Percentiles rank a stretch among this genome's conserved stretches.
phyloP scores from a whole-genome alignment of 2,329 filamentous ascomycete species.

The Exophiala mesophila region DNA sequence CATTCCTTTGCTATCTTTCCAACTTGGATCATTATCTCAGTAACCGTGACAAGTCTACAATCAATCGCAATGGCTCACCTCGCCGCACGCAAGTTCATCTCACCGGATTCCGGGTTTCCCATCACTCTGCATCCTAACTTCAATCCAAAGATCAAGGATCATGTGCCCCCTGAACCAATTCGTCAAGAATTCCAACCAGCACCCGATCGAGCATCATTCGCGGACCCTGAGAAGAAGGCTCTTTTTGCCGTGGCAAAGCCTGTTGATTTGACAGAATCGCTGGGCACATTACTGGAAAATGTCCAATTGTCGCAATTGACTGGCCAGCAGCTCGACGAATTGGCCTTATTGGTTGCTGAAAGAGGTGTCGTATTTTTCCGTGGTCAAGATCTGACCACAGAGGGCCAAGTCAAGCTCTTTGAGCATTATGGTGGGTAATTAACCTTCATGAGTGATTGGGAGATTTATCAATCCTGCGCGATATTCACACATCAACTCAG shows the following conservation, averaged over 20 bases:
- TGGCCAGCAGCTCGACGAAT: slow-evolving; percentile 46
- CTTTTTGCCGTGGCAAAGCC: slow-evolving; percentile 31
- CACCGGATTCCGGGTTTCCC: slow-evolving; percentile 46
- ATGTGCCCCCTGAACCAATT: slow-evolving; percentile 38
- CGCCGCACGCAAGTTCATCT: slow-evolving; percentile 46
- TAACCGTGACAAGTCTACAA: too few species aligned
- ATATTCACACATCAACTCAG: too few species aligned
- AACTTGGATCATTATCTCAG: background rate
- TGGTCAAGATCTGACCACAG: slow-evolving; percentile 46
- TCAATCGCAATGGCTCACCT: slow-evolving; percentile 35
- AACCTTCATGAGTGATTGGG: background rate
- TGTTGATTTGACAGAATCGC: slow-evolving; percentile 35
- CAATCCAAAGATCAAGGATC: slow-evolving; percentile 42
- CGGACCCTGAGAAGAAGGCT: slow-evolving; percentile 39
- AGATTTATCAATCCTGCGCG: too few species aligned
- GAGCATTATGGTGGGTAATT: slow-evolving; percentile 40
- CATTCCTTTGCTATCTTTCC: background rate
- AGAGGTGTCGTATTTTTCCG: slow-evolving; percentile 49
- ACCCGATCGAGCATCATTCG: slow-evolving; percentile 32
- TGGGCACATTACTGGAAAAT: slow-evolving; percentile 35
- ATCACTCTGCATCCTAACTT: slow-evolving; percentile 45
- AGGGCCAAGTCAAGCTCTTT: slow-evolving; percentile 42
- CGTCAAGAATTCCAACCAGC: slow-evolving; percentile 29
- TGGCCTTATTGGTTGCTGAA: slow-evolving; percentile 61
- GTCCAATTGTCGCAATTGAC: slow-evolving; percentile 45